Conservation (phyloP, 345 rosid genomes). For the Citrus medica region DNA sequence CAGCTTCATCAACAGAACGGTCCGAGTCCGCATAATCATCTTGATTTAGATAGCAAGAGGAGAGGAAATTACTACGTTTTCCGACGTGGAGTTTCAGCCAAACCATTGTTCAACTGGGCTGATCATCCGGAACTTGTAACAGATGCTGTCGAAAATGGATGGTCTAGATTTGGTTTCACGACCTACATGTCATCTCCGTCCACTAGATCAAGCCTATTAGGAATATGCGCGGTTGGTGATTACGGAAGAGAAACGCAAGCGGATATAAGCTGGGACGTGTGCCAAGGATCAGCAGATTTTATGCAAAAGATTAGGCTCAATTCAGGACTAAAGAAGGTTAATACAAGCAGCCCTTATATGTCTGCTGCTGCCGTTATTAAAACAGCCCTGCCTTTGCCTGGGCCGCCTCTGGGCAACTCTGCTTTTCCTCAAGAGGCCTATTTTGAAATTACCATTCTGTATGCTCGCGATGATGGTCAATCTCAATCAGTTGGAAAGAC, state of each 20-base stretch:
- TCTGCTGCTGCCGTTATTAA: slow-evolving; percentile 59
- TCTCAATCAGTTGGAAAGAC: slow-evolving; percentile 19
- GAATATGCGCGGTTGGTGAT: slow-evolving; percentile 55
- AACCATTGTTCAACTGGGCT: slow-evolving; percentile 62
- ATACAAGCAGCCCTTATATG: slow-evolving; percentile 15
- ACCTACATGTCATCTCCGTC: slow-evolving; percentile 39
- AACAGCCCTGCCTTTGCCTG: slow-evolving; percentile 79
- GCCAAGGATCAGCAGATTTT: slow-evolving; percentile 71
- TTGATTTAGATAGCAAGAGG: slow-evolving; percentile 46
- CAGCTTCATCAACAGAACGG: slow-evolving; percentile 46
- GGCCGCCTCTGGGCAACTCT: slow-evolving; percentile 72
- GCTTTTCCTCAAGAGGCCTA: slow-evolving; percentile 92
- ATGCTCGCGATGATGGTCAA: slow-evolving; percentile 19
- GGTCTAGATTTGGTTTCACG: slow-evolving; percentile 79
- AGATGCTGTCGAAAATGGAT: slow-evolving; percentile 81
- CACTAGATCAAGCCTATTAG: slow-evolving; percentile 38
- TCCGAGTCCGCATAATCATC: slow-evolving; percentile 30
- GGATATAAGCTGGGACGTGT: slow-evolving; percentile 81
- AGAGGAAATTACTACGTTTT: slow-evolving; percentile 46
- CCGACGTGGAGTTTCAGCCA: slow-evolving; percentile 38
- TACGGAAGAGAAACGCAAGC: slow-evolving; percentile 34
- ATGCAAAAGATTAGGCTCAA: slow-evolving; percentile 74
- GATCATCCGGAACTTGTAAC: slow-evolving; percentile 71
- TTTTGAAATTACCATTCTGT: slow-evolving; percentile 73
- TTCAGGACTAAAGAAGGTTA: slow-evolving; percentile 35